Conservation (phyloP, 2,329 filamentous ascomycete species). For the Sclerotiophoma versabilis region DNA sequence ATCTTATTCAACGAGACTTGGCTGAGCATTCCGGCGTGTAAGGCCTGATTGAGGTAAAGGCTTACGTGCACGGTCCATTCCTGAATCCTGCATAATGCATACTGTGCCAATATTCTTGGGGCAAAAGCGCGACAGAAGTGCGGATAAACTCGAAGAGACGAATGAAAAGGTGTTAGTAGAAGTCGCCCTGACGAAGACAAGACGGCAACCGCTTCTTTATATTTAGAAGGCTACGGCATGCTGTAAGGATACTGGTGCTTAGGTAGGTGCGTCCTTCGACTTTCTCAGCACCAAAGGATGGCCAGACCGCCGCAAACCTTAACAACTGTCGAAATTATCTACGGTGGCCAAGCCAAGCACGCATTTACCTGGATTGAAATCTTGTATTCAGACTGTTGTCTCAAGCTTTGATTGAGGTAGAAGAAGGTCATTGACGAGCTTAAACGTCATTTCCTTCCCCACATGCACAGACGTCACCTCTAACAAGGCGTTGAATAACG, state of each 20-base stretch:
- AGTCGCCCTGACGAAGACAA: neutral
- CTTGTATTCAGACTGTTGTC: neutral
- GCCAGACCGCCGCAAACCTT: neutral
- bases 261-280: neutral
- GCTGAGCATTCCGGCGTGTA: neutral
- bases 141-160: neutral
- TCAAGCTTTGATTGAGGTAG: neutral
- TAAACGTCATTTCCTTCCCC: neutral
- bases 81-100: conserved; percentile 1
- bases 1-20: neutral
- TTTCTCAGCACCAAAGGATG: neutral
- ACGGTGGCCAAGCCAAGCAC: neutral
- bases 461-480: neutral
- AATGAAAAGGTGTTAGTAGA: neutral
- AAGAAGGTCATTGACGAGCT: neutral
- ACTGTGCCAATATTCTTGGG: neutral
- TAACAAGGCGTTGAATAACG: neutral
- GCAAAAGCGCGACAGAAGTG: neutral
- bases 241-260: no score
- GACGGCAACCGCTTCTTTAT: no score
- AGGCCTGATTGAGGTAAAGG: conserved; percentile 7
- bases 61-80: conserved; percentile 8
- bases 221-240: no score
- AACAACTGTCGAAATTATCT: neutral
- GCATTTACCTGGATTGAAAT: neutral